Evolutionary conservation across 495 filamentous ascomycete genomes (phyloP).

Genomic region (Neurospora intermedia): DNA sequence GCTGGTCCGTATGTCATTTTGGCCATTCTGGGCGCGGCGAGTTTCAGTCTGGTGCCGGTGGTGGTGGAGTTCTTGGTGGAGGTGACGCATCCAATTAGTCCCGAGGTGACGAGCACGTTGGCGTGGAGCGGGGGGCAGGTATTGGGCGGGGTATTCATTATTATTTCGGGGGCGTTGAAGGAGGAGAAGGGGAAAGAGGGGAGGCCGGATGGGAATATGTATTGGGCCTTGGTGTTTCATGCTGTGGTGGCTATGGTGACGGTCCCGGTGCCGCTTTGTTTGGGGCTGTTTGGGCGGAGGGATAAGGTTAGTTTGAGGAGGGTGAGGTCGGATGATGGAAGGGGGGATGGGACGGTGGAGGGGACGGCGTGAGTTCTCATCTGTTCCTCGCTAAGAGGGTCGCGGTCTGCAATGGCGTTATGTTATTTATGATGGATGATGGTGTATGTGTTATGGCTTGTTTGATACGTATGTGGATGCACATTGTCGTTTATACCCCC

Average conservation of each 20-base stretch:
- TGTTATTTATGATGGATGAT: conserved; percentile 2
- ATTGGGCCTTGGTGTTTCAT: conserved; percentile 62
- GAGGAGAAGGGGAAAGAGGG: conserved; percentile 45
- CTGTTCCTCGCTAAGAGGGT: neutral
- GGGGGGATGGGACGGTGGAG: neutral
- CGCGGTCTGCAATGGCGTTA: neutral
- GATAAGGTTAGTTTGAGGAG: conserved; percentile 45
- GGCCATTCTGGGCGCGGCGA: conserved; percentile 64
- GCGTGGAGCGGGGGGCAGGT: conserved; percentile 78
- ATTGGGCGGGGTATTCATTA: conserved; percentile 70
- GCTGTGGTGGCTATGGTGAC: conserved; percentile 56
- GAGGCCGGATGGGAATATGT: conserved; percentile 58
- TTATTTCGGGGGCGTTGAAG: conserved; percentile 72
- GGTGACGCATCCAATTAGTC: conserved; percentile 75
- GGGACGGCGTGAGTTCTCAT: neutral
- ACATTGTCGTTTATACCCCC: neutral
- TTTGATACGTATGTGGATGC: neutral
- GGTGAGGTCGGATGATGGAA: conserved; percentile 30
- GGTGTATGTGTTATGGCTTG: neutral
- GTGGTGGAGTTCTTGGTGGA: conserved; percentile 81
- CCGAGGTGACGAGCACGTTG: conserved; percentile 72
- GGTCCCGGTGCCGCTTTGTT: conserved; percentile 52
- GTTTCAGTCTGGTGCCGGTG: conserved; percentile 74
- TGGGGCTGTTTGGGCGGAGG: conserved; percentile 54
- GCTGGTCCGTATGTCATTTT: conserved; percentile 62